phyloP scores from a whole-genome alignment of 768 basidiomycete species.

The Naganishia vishniacii region DNA sequence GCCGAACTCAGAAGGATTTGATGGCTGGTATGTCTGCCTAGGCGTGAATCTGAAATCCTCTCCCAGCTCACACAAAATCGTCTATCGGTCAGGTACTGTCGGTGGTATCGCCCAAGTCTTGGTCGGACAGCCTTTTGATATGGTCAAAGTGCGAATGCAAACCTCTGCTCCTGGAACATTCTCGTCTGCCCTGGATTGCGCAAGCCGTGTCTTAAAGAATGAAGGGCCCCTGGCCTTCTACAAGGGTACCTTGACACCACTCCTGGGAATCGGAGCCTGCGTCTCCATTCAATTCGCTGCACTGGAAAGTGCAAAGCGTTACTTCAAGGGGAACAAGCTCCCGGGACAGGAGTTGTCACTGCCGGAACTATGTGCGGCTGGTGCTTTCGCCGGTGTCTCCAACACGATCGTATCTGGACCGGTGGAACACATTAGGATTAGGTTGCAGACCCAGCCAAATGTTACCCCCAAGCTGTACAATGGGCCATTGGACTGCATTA shows the following conservation, averaged over 20 bases:
- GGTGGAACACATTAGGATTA: slow-evolving; percentile 95
- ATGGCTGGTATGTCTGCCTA: slow-evolving; percentile 64
- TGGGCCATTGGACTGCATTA: slow-evolving; percentile 82
- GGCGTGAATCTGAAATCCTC: not conserved
- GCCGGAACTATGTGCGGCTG: slow-evolving; percentile 67
- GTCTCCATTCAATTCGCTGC: slow-evolving; percentile 95
- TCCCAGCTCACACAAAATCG: slow-evolving; percentile 59
- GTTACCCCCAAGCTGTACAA: slow-evolving; percentile 66
- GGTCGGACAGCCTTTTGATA: slow-evolving; percentile 92
- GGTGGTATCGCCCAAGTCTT: slow-evolving; percentile 88
- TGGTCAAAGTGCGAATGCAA: slow-evolving; percentile 91
- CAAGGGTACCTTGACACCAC: slow-evolving; percentile 88
- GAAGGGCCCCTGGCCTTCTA: slow-evolving; percentile 93
- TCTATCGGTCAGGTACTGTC: slow-evolving; percentile 73
- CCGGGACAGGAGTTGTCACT: slow-evolving; percentile 61
- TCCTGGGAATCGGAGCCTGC: slow-evolving; percentile 86
- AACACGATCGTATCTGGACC: slow-evolving; percentile 92
- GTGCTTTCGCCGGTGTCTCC: slow-evolving; percentile 77
- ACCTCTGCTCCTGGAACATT: slow-evolving; percentile 86
- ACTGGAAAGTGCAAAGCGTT: slow-evolving; percentile 76
- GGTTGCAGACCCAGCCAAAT: slow-evolving; percentile 78
- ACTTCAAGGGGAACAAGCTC: slow-evolving; percentile 63
- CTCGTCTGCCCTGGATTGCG: slow-evolving; percentile 78
- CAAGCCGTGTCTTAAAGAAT: slow-evolving; percentile 78
- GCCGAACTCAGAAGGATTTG: slow-evolving; percentile 69